Evolutionary conservation across 805 yeast species (phyloP).

Genomic region (Scheffersomyces amazonensis): DNA sequence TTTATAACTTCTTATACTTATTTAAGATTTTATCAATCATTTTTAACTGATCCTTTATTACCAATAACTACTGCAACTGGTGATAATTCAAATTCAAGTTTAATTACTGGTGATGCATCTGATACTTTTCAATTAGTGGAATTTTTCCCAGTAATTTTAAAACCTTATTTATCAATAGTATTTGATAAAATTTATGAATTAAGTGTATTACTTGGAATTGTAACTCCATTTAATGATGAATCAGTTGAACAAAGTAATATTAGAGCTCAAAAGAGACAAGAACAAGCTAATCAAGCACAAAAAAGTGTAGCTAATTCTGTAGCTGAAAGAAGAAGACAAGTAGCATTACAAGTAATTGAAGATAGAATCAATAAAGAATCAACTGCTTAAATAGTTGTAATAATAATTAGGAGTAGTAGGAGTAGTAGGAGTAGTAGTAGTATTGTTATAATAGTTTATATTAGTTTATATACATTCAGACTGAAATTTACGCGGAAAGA

Average conservation of each 20-base stretch:
- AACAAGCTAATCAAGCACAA: conserved; percentile 40
- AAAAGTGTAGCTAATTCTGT: conserved; percentile 42
- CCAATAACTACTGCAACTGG: conserved; percentile 39
- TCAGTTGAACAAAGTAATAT: conserved; percentile 72
- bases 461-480: no score
- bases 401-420: no score
- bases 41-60: conserved; percentile 52
- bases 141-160: conserved; percentile 71
- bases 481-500: no score
- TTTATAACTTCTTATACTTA: conserved; percentile 74
- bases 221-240: conserved; percentile 63
- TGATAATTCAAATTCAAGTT: conserved; percentile 18
- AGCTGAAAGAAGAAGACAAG: conserved; percentile 75
- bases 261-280: conserved; percentile 63
- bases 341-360: conserved; percentile 71
- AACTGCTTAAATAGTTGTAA: conserved; percentile 1
- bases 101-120: conserved; percentile 78
- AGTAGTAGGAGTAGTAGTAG: no score
- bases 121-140: conserved; percentile 82
- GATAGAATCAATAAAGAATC: conserved; percentile 47
- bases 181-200: conserved; percentile 39
- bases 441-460: no score
- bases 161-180: conserved; percentile 50
- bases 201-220: conserved; percentile 42
- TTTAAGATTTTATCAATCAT: conserved; percentile 70